Conservation (phyloP, 345 rosid species). For the Geranium rotundifolium region DNA sequence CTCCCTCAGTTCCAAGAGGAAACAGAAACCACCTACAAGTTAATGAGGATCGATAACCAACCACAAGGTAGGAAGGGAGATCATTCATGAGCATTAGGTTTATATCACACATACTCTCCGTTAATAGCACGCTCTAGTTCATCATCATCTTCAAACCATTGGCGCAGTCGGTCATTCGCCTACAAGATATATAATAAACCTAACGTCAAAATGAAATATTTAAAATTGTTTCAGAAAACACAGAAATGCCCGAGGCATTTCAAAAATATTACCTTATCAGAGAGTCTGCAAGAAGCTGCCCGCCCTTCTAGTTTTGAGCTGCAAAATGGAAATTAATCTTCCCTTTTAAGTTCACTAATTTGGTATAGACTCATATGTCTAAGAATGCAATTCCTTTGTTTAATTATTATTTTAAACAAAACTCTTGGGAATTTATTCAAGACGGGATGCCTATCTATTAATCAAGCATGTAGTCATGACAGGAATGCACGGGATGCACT, state of each 20-base stretch:
- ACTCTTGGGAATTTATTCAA: no score
- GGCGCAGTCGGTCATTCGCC: constrained; percentile 37
- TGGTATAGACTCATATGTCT: neutral
- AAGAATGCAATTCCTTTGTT: neutral
- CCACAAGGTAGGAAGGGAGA: neutral
- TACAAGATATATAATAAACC: neutral
- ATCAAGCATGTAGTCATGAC: neutral
- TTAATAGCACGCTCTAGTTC: constrained; percentile 67
- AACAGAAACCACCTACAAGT: constrained; percentile 52
- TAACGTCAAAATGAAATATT: neutral
- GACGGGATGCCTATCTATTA: neutral
- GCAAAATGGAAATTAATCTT: constrained; percentile 11
- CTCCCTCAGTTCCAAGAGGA: constrained; percentile 29
- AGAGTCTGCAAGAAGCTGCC: constrained; percentile 61
- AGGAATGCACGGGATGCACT: neutral
- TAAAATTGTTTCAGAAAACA: neutral
- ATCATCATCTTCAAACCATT: constrained; percentile 54
- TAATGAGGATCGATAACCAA: neutral
- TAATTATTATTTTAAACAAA: neutral
- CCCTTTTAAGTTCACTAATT: neutral
- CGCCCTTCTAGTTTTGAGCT: constrained; percentile 86
- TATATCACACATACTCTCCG: constrained; percentile 59
- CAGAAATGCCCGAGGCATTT: neutral
- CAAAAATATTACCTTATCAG: constrained; percentile 52
- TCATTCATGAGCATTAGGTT: constrained; percentile 1